A percentile compares a stretch with the other conserved stretches of the same genome.
phyloP scores from a whole-genome alignment of 2,329 filamentous ascomycete species.

The Penicillium sp. region DNA sequence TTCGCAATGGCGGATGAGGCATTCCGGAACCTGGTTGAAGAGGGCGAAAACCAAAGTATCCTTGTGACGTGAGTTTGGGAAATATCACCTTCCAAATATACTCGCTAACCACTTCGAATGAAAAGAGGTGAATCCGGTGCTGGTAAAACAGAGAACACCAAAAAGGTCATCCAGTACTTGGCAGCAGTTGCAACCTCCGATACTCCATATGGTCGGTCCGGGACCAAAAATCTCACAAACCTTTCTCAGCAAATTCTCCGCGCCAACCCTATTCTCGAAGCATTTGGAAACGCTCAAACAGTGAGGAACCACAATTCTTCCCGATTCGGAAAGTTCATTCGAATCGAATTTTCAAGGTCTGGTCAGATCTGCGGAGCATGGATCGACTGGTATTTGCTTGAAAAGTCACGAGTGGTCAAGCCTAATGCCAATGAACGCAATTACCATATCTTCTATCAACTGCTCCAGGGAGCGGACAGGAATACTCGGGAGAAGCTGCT shows the following conservation, averaged over 20 bases:
- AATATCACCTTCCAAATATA: background rate
- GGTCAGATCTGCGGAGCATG: conserved; percentile 94
- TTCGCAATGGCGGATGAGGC: conserved; percentile 97
- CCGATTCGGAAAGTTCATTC: conserved; percentile 96
- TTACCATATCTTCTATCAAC: conserved; percentile 97
- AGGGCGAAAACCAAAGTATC: conserved; percentile 95
- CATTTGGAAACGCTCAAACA: conserved; percentile 97
- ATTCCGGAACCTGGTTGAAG: conserved; percentile 92
- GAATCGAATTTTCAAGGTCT: conserved; percentile 87
- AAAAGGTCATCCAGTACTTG: conserved; percentile 98
- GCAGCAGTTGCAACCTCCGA: conserved; percentile 91
- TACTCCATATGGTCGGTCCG: conserved; percentile 63
- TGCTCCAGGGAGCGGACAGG: conserved; percentile 79
- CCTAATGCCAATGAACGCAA: conserved; percentile 88
- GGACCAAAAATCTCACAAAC: conserved; percentile 72
- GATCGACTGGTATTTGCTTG: conserved; percentile 97
- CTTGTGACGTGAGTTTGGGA: conserved; percentile 71
- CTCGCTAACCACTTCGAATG: conserved; percentile 1
- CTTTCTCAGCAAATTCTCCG: conserved; percentile 95
- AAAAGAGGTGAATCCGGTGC: conserved; percentile 86
- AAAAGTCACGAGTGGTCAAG: conserved; percentile 95
- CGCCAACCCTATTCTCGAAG: conserved; percentile 95
- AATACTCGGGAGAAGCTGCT: conserved; percentile 76
- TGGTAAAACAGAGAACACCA: conserved; percentile 98
- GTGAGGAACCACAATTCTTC: conserved; percentile 98